Conservation (phyloP, 306 rosid species). For the Sechiopsis laciniata region DNA sequence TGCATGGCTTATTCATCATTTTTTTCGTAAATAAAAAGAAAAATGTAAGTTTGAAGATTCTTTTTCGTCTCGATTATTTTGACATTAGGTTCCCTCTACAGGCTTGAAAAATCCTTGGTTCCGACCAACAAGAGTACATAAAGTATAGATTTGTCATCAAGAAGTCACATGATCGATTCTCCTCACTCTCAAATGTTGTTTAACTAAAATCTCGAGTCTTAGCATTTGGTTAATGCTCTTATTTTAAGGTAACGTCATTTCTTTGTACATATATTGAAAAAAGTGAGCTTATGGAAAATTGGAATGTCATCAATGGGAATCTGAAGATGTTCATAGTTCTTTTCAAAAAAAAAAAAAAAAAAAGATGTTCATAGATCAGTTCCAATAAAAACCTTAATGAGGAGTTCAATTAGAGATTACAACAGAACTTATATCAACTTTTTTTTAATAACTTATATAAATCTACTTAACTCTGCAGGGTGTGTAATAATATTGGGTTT, state of each 20-base stretch:
- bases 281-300: neutral
- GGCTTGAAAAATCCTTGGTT: conserved; percentile 1
- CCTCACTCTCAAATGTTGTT: too few relatives aligned
- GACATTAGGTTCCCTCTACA: conserved; percentile 10
- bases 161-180: too few relatives aligned
- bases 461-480: neutral
- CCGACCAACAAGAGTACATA: too few relatives aligned
- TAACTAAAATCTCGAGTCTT: too few relatives aligned
- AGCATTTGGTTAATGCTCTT: conserved; percentile 3
- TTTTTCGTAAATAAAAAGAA: conserved; percentile 66
- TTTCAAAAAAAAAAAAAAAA: too few relatives aligned
- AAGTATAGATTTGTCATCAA: too few relatives aligned
- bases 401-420: too few relatives aligned
- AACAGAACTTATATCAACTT: too few relatives aligned
- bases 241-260: neutral
- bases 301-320: too few relatives aligned
- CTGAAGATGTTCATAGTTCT: too few relatives aligned
- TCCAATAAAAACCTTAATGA: too few relatives aligned
- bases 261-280: neutral
- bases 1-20: conserved; percentile 72
- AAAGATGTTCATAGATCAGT: too few relatives aligned
- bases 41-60: conserved; percentile 13
- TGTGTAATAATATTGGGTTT: neutral
- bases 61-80: neutral
- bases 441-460: neutral